These are phyloP conservation scores for Ogataea polymorpha DNA, from an alignment of 805 yeast genomes.

Conservation along the genomic window DNA sequence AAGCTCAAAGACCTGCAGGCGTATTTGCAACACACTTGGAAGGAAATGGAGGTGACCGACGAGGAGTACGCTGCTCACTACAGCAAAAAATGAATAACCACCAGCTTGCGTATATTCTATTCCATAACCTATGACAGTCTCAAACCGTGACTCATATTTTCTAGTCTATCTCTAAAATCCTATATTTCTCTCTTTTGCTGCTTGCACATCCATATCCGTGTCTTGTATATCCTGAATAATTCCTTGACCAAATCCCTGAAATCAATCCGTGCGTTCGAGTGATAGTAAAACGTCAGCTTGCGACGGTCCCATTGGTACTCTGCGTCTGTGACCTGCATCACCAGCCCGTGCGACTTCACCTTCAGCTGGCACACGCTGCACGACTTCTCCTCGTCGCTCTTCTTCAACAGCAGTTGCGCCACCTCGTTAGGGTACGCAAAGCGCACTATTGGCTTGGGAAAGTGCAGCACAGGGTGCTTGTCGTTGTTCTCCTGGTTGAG, in stretches of 20 bases:
- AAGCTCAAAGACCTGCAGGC: slow-evolving; percentile 30
- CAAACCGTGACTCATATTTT: not conserved
- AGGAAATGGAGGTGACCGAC: slow-evolving; percentile 33
- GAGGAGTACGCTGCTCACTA: slow-evolving; percentile 25
- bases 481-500: slow-evolving; percentile 37
- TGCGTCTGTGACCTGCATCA: slow-evolving; percentile 67
- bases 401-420: slow-evolving; percentile 53
- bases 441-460: slow-evolving; percentile 66
- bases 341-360: slow-evolving; percentile 46
- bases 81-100: not conserved
- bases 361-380: slow-evolving; percentile 57
- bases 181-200: slow-evolving; percentile 14
- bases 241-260: slow-evolving; percentile 76
- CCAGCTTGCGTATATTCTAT: slow-evolving; percentile 2
- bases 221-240: slow-evolving; percentile 69
- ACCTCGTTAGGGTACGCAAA: slow-evolving; percentile 63
- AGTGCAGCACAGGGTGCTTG: slow-evolving; percentile 49
- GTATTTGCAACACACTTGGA: slow-evolving; percentile 31
- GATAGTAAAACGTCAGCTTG: slow-evolving; percentile 73
- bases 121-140: slow-evolving; percentile 4
- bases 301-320: slow-evolving; percentile 86
- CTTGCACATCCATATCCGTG: slow-evolving; percentile 82
- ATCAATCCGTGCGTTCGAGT: slow-evolving; percentile 63
- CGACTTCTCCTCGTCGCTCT: slow-evolving; percentile 69
- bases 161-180: slow-evolving; percentile 6